phyloP scores from a whole-genome alignment of 805 yeast species.

The Candida boidinii region DNA sequence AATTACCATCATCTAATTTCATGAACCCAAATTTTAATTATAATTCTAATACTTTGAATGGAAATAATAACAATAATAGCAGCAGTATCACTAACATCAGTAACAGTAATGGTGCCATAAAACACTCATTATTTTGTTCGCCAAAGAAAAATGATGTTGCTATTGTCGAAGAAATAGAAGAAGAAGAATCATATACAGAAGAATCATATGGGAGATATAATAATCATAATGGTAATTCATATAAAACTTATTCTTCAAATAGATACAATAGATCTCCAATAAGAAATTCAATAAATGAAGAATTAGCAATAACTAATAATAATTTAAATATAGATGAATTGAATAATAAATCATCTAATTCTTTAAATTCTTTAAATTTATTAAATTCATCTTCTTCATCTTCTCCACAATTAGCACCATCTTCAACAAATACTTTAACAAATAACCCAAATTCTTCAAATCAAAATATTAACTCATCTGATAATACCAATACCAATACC shows the following conservation, averaged over 20 bases:
- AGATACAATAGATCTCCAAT: background rate
- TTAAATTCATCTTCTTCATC: background rate
- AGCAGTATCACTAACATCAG: conserved; percentile 13
- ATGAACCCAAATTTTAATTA: background rate
- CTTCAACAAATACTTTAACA: no score
- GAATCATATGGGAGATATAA: background rate
- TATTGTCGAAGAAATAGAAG: conserved; percentile 21
- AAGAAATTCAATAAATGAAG: background rate
- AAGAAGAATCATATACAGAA: conserved; percentile 16
- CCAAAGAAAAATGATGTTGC: conserved; percentile 23
- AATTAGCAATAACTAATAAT: background rate
- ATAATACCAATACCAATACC: background rate
- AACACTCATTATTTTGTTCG: conserved; percentile 21
- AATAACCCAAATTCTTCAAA: no score
- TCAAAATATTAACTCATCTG: background rate
- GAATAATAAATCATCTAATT: conserved; percentile 18
- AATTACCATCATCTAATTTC: background rate
- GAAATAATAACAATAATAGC: conserved; percentile 7
- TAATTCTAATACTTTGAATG: no score
- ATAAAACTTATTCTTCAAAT: background rate
- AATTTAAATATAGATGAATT: conserved; percentile 7
- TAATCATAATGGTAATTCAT: background rate
- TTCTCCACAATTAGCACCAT: background rate
- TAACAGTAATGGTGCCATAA: conserved; percentile 11
- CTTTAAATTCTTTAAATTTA: conserved; percentile 14